phyloP scores from a whole-genome alignment of 1,284 basidiomycete genomes.

The Ustilago sp. region DNA sequence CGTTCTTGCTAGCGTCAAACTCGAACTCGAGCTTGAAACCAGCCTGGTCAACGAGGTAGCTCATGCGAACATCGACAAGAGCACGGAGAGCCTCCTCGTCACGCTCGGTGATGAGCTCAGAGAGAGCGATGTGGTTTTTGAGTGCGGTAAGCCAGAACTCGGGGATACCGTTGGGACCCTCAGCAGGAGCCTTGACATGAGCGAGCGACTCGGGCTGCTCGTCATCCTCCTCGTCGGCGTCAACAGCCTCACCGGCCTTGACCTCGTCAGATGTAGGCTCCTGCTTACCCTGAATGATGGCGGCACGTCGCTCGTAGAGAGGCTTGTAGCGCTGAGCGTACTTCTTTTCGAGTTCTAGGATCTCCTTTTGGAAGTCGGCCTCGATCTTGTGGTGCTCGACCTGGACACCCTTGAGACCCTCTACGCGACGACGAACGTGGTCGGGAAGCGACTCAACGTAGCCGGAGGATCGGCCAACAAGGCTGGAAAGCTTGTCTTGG shows the following conservation, averaged over 20 bases:
- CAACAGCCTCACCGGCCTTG: constrained; percentile 78
- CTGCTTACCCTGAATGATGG: constrained; percentile 82
- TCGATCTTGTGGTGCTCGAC: constrained; percentile 92
- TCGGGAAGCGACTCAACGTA: constrained; percentile 87
- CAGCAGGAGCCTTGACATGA: constrained; percentile 70
- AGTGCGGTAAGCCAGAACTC: constrained; percentile 98
- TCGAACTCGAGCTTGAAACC: constrained; percentile 91
- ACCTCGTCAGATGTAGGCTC: constrained; percentile 86
- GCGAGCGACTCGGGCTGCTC: constrained; percentile 70
- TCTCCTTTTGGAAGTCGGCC: constrained; percentile 95
- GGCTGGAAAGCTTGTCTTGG: constrained; percentile 74
- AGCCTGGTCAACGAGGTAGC: constrained; percentile 78
- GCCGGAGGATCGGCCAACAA: constrained; percentile 84
- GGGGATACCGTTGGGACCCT: constrained; percentile 78
- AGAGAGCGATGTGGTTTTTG: constrained; percentile 87
- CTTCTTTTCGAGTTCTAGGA: constrained; percentile 97
- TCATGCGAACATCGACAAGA: constrained; percentile 78
- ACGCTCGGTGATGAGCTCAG: constrained; percentile 90
- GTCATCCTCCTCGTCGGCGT: constrained; percentile 74
- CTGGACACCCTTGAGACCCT: constrained; percentile 94
- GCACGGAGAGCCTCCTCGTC: constrained; percentile 80
- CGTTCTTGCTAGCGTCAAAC: constrained; percentile 78
- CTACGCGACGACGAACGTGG: constrained; percentile 85
- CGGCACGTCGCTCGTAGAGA: constrained; percentile 85
- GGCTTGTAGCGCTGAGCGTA: constrained; percentile 87